phyloP scores from a whole-genome alignment of 2,329 filamentous ascomycete genomes.

The Aotearoamyces nothofagi region DNA sequence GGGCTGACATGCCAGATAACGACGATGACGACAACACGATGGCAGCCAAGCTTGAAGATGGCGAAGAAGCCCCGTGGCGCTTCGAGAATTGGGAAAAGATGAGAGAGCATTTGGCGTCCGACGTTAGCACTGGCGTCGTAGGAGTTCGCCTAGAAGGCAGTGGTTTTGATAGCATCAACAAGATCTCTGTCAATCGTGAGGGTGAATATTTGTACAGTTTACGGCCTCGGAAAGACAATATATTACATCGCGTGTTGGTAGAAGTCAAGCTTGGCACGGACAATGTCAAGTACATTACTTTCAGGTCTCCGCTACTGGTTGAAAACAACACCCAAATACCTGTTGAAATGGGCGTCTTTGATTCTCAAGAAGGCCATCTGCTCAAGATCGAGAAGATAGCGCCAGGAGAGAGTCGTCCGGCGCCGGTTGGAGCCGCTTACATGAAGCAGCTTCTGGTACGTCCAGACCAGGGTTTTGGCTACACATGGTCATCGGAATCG shows the following conservation, averaged over 20 bases:
- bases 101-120: slow-evolving; percentile 79
- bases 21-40: slow-evolving; percentile 59
- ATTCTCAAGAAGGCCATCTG: slow-evolving; percentile 71
- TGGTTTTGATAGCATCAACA: slow-evolving; percentile 80
- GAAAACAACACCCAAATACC: slow-evolving; percentile 97
- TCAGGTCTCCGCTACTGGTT: slow-evolving; percentile 78
- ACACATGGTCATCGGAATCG: slow-evolving; percentile 81
- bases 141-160: slow-evolving; percentile 79
- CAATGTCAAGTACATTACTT: slow-evolving; percentile 96
- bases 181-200: slow-evolving; percentile 83
- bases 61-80: slow-evolving; percentile 84
- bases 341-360: slow-evolving; percentile 83
- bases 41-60: slow-evolving; percentile 67
- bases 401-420: slow-evolving; percentile 77
- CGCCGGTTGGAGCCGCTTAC: slow-evolving; percentile 82
- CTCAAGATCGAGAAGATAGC: slow-evolving; percentile 97
- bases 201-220: slow-evolving; percentile 84
- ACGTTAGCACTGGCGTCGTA: slow-evolving; percentile 66
- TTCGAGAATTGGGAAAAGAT: slow-evolving; percentile 96
- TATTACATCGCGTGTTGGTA: slow-evolving; percentile 80
- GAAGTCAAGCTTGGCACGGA: slow-evolving; percentile 84
- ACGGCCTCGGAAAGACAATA: slow-evolving; percentile 69
- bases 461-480: slow-evolving; percentile 92
- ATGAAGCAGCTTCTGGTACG: slow-evolving; percentile 78
- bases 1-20: slow-evolving; percentile 53